Base-by-base conservation (phyloP, 2,329 filamentous ascomycete species). In the Claviceps cyperi region DNA sequence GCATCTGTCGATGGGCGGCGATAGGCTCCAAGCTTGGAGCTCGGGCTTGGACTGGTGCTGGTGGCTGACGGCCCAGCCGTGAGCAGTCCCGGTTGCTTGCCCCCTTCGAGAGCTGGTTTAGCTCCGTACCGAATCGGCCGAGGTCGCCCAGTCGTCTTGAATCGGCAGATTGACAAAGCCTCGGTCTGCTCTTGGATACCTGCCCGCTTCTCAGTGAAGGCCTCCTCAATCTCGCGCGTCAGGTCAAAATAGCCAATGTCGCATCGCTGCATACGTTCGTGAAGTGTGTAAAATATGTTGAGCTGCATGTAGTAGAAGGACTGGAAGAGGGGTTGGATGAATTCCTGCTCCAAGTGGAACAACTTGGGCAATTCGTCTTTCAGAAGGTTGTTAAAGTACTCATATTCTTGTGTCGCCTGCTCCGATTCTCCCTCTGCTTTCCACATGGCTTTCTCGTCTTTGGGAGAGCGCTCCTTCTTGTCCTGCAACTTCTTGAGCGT, bases 251-350 rank as follows among this genome's bases (percentile, higher is more conserved):
- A 98, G 54, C 89, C 89, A 63, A 98, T 98, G 62, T 97, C 90
- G 65, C 94, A 89, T 57, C 78, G 81, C 70, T 98, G 92, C 92
- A 98, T 98, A 69, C 84, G 88, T 69, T 97, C 91, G 66, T 98
- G 92, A 49, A 98, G 75, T 1, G 92, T 98, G 69, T 98, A 98
- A 67, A 97, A 98, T 56, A 98, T 87, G 67, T 98, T 98, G 56
- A 98, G 79, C 68, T 98, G 92, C 92, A 98, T 98, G 74, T 97
- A 98, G 71, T 98, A 98, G 72, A 98, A 98, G 9, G 87, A 94
- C 66, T 97, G 92, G 75, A 98, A 98, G 7, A 98, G 79, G 2
- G 92, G 92, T 58, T 87, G 83, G 66, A 98, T 98, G 66, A 98
- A 97, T 66, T 97, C 85, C 55, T 83, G 80, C 67, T 98, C 92